Evolutionary conservation across 139 green algal species (phyloP).

Genomic region (Trebouxia sp.): DNA sequence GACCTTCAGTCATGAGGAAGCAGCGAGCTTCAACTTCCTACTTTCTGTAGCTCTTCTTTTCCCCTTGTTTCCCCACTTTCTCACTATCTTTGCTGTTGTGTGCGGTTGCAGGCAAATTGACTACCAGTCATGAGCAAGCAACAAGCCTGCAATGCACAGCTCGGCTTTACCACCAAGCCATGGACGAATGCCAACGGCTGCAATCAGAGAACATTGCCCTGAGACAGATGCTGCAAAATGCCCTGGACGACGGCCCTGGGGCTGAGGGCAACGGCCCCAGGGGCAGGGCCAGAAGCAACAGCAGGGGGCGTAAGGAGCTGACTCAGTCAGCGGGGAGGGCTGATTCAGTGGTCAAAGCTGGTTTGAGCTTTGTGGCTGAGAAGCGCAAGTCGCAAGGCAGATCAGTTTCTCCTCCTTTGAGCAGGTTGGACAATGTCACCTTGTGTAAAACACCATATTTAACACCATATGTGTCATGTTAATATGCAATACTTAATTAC

Average conservation of each 20-base stretch:
- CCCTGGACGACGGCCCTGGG: neutral
- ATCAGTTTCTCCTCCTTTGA: neutral
- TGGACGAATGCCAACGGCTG: slow-evolving; percentile 17
- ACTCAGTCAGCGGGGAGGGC: neutral
- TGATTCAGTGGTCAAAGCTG: neutral
- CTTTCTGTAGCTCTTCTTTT: too few relatives aligned
- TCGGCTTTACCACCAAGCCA: slow-evolving; percentile 12
- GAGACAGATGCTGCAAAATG: slow-evolving; percentile 20
- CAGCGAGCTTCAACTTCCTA: too few relatives aligned
- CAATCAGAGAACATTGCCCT: neutral
- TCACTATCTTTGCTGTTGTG: neutral
- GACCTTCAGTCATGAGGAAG: too few relatives aligned
- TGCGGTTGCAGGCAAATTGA: neutral
- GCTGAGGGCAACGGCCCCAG: neutral
- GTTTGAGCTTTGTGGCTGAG: slow-evolving; percentile 8
- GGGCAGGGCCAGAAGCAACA: neutral
- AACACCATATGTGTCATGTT: too few relatives aligned
- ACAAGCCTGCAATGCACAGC: neutral
- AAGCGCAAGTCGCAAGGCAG: neutral
- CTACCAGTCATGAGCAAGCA: neutral
- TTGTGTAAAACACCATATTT: too few relatives aligned
- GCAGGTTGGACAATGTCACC: too few relatives aligned
- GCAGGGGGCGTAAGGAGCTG: neutral
- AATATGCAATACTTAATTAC: too few relatives aligned
- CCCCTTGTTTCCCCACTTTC: too few relatives aligned